Percentiles rank a stretch among this genome's conserved stretches.
Evolutionary conservation across 176 grass and related monocot species (phyloP).

Genomic region (Zea luxurians): DNA sequence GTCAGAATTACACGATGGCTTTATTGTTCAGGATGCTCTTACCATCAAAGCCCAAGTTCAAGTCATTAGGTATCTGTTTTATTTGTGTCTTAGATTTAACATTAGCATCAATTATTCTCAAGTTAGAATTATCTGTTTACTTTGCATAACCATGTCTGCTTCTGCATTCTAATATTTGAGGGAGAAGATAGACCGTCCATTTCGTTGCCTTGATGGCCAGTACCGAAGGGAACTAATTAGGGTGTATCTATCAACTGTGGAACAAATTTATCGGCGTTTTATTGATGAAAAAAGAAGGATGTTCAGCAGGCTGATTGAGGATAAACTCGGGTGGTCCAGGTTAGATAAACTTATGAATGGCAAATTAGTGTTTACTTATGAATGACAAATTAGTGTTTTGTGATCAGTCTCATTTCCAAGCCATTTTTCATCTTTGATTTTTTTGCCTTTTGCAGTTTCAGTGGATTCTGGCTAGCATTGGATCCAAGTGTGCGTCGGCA

Average conservation of each 20-base stretch:
- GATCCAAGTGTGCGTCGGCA: slow-evolving; percentile 51
- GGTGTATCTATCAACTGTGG: slow-evolving; percentile 94
- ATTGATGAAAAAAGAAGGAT: slow-evolving; percentile 83
- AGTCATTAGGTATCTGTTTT: slow-evolving; percentile 83
- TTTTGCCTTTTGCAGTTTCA: slow-evolving; percentile 60
- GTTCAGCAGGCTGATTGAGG: slow-evolving; percentile 70
- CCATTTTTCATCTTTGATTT: not conserved
- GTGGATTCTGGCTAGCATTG: slow-evolving; percentile 70
- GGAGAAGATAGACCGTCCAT: slow-evolving; percentile 89
- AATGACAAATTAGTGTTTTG: not conserved
- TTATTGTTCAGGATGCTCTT: slow-evolving; percentile 80
- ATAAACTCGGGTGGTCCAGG: slow-evolving; percentile 90
- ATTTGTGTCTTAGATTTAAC: slow-evolving; percentile 8
- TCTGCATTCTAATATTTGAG: slow-evolving; percentile 65
- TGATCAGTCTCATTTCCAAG: not conserved
- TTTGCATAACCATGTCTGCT: slow-evolving; percentile 53
- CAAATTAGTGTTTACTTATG: not conserved
- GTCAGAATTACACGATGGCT: slow-evolving; percentile 89
- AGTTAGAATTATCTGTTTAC: slow-evolving; percentile 29
- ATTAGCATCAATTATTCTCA: slow-evolving; percentile 26
- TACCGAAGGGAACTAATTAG: slow-evolving; percentile 92
- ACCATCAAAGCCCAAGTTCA: slow-evolving; percentile 99
- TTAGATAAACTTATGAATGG: slow-evolving; percentile 35
- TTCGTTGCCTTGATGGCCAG: slow-evolving; percentile 81
- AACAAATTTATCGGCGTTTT: slow-evolving; percentile 89